These are phyloP conservation scores for Russula lepida DNA, from an alignment of 768 basidiomycete genomes.

Conservation along the genomic window DNA sequence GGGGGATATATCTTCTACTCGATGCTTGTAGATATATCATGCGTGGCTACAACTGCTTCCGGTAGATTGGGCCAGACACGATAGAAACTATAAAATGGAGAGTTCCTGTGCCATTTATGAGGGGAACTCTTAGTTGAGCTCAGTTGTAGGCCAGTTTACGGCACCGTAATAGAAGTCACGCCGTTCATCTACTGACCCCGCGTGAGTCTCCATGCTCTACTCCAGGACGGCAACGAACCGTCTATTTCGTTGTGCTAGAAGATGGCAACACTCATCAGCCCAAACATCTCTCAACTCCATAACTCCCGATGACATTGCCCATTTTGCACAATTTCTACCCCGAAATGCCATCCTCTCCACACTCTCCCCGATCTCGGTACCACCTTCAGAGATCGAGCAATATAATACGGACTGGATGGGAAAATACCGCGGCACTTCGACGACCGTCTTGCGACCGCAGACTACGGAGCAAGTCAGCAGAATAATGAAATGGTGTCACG, in stretches of 20 bases:
- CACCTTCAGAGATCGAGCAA: constrained; percentile 57
- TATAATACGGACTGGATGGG: constrained; percentile 97
- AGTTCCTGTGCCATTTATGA: neutral
- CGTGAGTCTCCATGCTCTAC: constrained; percentile 7
- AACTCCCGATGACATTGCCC: constrained; percentile 48
- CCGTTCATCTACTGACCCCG: neutral
- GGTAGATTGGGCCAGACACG: too few species aligned
- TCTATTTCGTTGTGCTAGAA: neutral
- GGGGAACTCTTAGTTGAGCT: neutral
- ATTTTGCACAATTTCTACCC: constrained; percentile 61
- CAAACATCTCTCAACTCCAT: constrained; percentile 32
- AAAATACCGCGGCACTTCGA: constrained; percentile 80
- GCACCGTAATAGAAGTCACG: neutral
- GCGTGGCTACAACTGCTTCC: neutral
- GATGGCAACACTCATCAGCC: constrained; percentile 23
- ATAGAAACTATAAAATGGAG: neutral
- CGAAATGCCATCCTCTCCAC: constrained; percentile 60
- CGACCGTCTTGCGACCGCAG: constrained; percentile 83
- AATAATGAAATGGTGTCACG: constrained; percentile 81
- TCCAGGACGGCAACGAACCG: constrained; percentile 2
- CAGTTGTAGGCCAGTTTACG: neutral
- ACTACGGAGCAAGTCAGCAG: constrained; percentile 81
- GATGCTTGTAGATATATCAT: neutral
- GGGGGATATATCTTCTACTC: constrained; percentile 1
- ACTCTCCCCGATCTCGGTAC: constrained; percentile 38